phyloP scores from a whole-genome alignment of 176 grass and related monocot genomes.

The Bonia amplexicaulis region DNA sequence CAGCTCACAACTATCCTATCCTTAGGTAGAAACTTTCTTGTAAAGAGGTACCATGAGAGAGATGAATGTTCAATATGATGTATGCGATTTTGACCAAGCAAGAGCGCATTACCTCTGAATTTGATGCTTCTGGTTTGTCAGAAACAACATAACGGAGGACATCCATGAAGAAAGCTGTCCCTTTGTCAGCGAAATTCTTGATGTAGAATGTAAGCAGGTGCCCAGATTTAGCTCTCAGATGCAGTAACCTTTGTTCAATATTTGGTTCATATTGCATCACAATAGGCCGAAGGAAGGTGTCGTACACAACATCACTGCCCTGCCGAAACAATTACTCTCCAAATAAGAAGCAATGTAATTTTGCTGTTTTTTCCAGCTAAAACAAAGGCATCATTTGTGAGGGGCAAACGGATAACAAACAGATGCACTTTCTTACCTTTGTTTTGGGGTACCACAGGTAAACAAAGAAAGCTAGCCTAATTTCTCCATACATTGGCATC shows the following conservation, averaged over 20 bases:
- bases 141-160: slow-evolving; percentile 45
- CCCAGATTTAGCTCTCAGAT: slow-evolving; percentile 55
- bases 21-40: background rate
- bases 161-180: slow-evolving; percentile 50
- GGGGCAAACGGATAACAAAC: background rate
- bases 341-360: background rate
- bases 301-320: slow-evolving; percentile 69
- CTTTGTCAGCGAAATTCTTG: slow-evolving; percentile 69
- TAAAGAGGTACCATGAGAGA: background rate
- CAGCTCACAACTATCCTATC: background rate
- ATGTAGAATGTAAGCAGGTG: slow-evolving; percentile 57
- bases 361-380: background rate
- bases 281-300: slow-evolving; percentile 57
- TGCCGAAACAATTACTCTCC: slow-evolving; percentile 23
- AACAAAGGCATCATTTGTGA: background rate
- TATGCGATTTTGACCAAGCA: background rate
- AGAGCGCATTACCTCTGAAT: slow-evolving; percentile 25
- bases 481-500: slow-evolving; percentile 81
- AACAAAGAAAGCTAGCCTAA: slow-evolving; percentile 71
- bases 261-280: slow-evolving; percentile 77
- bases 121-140: slow-evolving; percentile 7
- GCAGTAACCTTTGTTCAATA: slow-evolving; percentile 56
- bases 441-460: slow-evolving; percentile 77
- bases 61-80: background rate
- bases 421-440: slow-evolving; percentile 32